Conservation (phyloP, 2,329 filamentous ascomycete genomes). For the Chaetomium olivaceum region DNA sequence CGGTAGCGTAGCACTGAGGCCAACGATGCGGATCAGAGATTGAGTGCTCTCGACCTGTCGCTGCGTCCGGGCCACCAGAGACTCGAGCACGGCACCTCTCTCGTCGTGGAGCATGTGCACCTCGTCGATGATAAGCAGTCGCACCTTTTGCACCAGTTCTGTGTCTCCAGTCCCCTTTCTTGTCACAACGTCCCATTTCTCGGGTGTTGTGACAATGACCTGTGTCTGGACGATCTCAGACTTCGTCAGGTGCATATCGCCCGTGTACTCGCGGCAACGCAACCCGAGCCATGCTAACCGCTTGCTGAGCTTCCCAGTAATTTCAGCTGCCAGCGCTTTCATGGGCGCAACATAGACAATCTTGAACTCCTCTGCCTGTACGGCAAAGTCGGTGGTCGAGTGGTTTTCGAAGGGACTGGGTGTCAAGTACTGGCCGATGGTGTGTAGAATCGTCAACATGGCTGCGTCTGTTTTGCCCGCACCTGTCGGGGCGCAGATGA, state of each 20-base stretch:
- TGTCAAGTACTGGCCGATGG: slow-evolving; percentile 78
- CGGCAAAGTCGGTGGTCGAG: slow-evolving; percentile 73
- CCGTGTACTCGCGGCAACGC: slow-evolving; percentile 88
- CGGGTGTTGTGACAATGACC: slow-evolving; percentile 96
- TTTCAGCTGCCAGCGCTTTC: slow-evolving; percentile 96
- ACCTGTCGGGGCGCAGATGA: slow-evolving; percentile 96
- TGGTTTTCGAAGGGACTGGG: slow-evolving; percentile 78
- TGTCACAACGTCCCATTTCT: slow-evolving; percentile 99
- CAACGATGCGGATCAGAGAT: slow-evolving; percentile 92
- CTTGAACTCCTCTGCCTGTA: slow-evolving; percentile 89
- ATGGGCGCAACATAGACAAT: slow-evolving; percentile 98
- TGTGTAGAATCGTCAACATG: slow-evolving; percentile 92
- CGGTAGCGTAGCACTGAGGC: slow-evolving; percentile 90
- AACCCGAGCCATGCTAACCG: slow-evolving; percentile 92
- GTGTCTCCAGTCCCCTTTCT: slow-evolving; percentile 96
- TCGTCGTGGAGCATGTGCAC: slow-evolving; percentile 99
- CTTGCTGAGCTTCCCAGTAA: slow-evolving; percentile 91
- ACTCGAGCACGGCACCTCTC: slow-evolving; percentile 92
- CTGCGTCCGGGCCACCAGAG: slow-evolving; percentile 90
- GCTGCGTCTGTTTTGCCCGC: slow-evolving; percentile 98
- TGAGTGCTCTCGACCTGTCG: slow-evolving; percentile 97
- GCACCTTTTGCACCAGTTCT: slow-evolving; percentile 94
- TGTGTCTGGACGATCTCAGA: slow-evolving; percentile 93
- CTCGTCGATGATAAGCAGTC: slow-evolving; percentile 95
- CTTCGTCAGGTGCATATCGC: slow-evolving; percentile 98